Percentiles rank a stretch among this genome's conserved stretches.
These are phyloP conservation scores for Backusella macrospora DNA, from an alignment of 192 early-diverging fungal genomes.

Conservation along the genomic window DNA sequence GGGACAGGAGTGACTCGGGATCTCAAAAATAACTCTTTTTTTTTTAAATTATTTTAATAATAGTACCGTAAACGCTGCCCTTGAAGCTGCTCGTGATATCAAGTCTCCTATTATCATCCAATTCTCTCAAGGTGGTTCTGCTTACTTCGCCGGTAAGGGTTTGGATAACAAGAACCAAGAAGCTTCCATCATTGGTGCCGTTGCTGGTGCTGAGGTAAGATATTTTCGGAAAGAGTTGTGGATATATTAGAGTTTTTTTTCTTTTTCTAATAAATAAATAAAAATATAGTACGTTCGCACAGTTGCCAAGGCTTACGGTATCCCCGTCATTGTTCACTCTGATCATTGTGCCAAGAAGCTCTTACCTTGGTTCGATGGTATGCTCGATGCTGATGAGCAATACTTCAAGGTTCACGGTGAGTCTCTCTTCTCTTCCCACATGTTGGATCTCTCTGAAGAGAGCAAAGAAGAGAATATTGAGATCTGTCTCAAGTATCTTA, in stretches of 20 bases:
- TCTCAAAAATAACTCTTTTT: constrained; percentile 2
- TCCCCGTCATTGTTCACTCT: constrained; percentile 79
- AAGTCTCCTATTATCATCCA: constrained; percentile 96
- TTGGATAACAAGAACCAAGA: constrained; percentile 86
- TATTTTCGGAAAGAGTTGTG: neutral
- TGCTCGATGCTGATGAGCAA: constrained; percentile 92
- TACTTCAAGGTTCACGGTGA: constrained; percentile 93
- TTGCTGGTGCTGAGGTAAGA: constrained; percentile 80
- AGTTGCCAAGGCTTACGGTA: constrained; percentile 41
- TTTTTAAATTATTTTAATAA: neutral
- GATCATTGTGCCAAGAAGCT: constrained; percentile 99
- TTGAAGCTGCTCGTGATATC: constrained; percentile 94
- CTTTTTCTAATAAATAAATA: neutral
- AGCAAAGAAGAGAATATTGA: constrained; percentile 93
- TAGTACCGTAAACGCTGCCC: constrained; percentile 85
- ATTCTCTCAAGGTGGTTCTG: constrained; percentile 92
- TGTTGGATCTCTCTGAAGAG: constrained; percentile 98
- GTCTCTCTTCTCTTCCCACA: constrained; percentile 97
- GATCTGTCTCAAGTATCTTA: constrained; percentile 87
- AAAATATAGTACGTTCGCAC: constrained; percentile 35
- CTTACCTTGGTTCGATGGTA: constrained; percentile 92
- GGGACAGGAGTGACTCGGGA: constrained; percentile 7
- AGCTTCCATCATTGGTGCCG: constrained; percentile 86
- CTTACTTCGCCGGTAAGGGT: constrained; percentile 94
- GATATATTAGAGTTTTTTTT: neutral